Base-by-base conservation (phyloP, 1,284 basidiomycete genomes). In the Takashimella tepidaria region DNA sequence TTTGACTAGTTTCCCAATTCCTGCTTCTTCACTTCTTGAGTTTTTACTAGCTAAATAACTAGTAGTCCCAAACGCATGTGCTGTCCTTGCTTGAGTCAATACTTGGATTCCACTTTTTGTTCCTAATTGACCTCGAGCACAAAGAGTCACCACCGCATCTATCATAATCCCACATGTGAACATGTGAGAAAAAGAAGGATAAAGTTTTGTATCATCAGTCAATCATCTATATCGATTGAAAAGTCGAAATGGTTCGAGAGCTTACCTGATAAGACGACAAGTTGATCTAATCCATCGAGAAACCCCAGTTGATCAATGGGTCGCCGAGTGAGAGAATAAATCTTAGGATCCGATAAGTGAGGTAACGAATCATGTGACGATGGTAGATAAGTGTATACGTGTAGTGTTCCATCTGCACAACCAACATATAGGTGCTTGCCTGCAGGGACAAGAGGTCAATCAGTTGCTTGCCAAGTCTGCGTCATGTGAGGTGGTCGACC, bases 251-350 rank as follows among this genome's bases (percentile, higher is more conserved):
- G n/a, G n/a, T n/a, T n/a, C n/a, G 21, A 19, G 43, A 49, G 74
- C 81, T 54, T 60, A 89, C 92, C 91, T 19, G 88, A 87, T 2
- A 96, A 80, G 6, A 89, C 80, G 3, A 88, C 84, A 24, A 97
- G 78, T 10, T 87, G 86, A 61, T 89, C 86, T 13, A 89, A 81
- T 62, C 90, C 88, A 59, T 86, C 85, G 59, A 97, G 81, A 49
- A 87, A 86, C 2, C 85, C 88, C 4, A 97, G 77, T 67, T 91
- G 90, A 54, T 97, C 92, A 42, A 98, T 88, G 11, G 87, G 79
- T 61, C 81, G 82, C 59, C 83, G 80, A 12, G 80, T 77, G 26
- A 92, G 73, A 57, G 84, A 84, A 81, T 84, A 88, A 16, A 81
- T 82, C 60, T 87, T 84, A 16, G 87, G 76, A 2, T 85, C 76